Conservation (phyloP, 1,139 yeast species). For the Diutina pseudorugosa region DNA sequence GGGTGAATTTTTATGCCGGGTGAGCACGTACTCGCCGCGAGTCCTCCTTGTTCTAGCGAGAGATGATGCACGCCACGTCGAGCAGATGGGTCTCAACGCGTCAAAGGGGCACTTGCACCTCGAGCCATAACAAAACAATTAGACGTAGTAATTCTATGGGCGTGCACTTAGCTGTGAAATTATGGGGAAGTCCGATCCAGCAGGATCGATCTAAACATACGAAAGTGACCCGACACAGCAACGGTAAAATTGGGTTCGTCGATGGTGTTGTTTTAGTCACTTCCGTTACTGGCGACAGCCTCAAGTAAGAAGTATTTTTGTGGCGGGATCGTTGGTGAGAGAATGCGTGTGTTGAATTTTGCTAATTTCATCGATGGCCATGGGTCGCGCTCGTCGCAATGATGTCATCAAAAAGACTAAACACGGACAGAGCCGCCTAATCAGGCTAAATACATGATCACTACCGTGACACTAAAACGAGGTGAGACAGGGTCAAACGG, state of each 20-base stretch:
- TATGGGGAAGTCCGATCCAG: too few species aligned
- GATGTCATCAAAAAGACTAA: background rate
- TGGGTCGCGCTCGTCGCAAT: background rate
- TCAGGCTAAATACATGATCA: background rate
- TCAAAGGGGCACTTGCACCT: background rate
- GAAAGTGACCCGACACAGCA: too few species aligned
- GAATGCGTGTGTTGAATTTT: background rate
- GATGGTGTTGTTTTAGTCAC: too few species aligned
- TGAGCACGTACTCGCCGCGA: background rate
- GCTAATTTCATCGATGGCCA: background rate
- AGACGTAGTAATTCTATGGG: too few species aligned
- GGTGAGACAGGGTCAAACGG: background rate
- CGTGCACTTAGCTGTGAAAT: too few species aligned
- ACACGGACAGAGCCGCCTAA: background rate
- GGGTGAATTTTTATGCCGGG: background rate
- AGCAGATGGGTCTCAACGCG: background rate
- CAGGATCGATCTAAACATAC: too few species aligned
- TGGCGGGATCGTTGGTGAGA: background rate
- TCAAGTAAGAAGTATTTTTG: too few species aligned
- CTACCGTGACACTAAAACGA: background rate
- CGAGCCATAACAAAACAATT: background rate
- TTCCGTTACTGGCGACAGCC: too few species aligned
- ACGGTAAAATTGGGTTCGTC: too few species aligned
- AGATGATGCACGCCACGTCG: background rate
- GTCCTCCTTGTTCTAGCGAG: background rate